Conservation (phyloP, 257 asterid genomes). For the Nicotiana undulata region DNA sequence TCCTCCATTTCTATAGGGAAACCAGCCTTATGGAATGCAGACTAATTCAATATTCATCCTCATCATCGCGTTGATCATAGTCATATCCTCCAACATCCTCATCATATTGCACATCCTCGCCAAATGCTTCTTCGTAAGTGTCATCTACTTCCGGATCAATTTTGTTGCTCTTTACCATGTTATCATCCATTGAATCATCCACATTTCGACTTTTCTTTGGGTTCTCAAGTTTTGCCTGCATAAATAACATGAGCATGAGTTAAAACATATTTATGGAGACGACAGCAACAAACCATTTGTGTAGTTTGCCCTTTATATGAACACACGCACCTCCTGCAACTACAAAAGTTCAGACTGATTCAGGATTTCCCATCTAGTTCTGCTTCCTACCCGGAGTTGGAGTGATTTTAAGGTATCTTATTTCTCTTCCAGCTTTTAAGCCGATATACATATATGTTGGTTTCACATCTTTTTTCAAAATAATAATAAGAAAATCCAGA, state of each 20-base stretch:
- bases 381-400: neutral
- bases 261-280: neutral
- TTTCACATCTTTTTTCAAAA: neutral
- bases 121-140: neutral
- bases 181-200: neutral
- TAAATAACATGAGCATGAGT: conserved; percentile 1
- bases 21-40: neutral
- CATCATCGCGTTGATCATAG: conserved; percentile 15
- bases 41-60: conserved; percentile 1
- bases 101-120: conserved; percentile 6
- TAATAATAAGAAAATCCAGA: neutral
- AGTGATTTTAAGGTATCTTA: neutral
- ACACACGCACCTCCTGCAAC: neutral
- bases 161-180: neutral
- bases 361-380: neutral
- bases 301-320: neutral
- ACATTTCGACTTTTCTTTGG: conserved; percentile 28
- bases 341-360: neutral
- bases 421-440: neutral
- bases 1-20: neutral
- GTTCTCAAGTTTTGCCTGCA: conserved; percentile 24
- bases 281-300: neutral
- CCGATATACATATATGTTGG: neutral
- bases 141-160: conserved; percentile 20
- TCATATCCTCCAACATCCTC: conserved; percentile 24